Base-by-base conservation (phyloP, 148 eudicot species). In the Vaccinium darrowii region DNA sequence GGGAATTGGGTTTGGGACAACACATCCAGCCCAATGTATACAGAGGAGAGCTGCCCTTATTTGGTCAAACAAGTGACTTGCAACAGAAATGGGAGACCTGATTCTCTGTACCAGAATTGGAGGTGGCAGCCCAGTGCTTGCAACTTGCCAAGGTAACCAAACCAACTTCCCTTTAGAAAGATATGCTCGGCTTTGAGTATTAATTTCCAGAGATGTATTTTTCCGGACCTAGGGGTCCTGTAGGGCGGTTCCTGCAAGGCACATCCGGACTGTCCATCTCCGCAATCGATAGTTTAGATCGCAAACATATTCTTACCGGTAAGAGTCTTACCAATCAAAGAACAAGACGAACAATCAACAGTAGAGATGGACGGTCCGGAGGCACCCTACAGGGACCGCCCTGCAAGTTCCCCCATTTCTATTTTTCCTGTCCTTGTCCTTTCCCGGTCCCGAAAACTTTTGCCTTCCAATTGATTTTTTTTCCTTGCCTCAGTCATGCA, bases 1-100 rank as follows among this genome's bases (percentile, higher is more conserved):
- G 98, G 98, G 16, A 86, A 89, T 39, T 95, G 98, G 98, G 89
- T 93, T 52, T 90, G 94, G 95, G 98, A 95, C 56, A 94, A 95
- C 88, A 49, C 27, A 1, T 82, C 92, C 9, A 89, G 52, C 36
- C 98, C 98, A 25, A 85, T 91, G 6, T 95, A 94, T 83, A 87
- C 85, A 62, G 98, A 95, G 87, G 90, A 92, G 27, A 90, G 92
- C 21, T 95, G 98, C 79, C 84, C 93, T 71, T 93, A 81, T 85
- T 86, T 95, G 88, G 98, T 94, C 52, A 94, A 94, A 81, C 98
- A 95, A 84, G 94, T 93, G 47, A 89, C 98, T 73, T 95, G 98
- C 83, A 89, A 88, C 67, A 93, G 88, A 58, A 95, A 95, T 88
- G 98, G 98, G 18, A 92, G 98, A 62, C 93, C 94, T 77, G 98